Conservation (phyloP, 2,329 filamentous ascomycete species). For the Furcasterigmium furcatum region DNA sequence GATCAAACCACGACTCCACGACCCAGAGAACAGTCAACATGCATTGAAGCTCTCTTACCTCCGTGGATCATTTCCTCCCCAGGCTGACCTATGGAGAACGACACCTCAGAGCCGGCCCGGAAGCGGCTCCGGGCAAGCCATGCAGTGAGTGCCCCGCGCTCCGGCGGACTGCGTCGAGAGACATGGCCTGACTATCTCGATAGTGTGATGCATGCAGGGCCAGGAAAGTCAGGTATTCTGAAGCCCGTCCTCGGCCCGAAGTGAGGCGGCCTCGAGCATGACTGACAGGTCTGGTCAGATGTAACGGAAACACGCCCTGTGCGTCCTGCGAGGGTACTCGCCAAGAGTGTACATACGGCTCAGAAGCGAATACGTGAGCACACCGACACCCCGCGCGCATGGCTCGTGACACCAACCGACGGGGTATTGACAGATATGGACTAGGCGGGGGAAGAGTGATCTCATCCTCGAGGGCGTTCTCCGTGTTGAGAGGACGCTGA, state of each 20-base stretch:
- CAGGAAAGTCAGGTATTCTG: slow-evolving; percentile 40
- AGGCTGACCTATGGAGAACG: slow-evolving; percentile 18
- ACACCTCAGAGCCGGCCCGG: slow-evolving; percentile 24
- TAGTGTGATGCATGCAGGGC: slow-evolving; percentile 45
- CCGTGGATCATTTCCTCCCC: not conserved
- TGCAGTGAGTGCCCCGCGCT: slow-evolving; percentile 27
- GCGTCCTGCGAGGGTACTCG: slow-evolving; percentile 29
- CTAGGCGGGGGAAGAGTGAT: slow-evolving; percentile 45
- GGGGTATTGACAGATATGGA: slow-evolving; percentile 5
- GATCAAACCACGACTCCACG: too few relatives aligned
- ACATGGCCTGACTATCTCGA: not conserved
- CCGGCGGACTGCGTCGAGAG: not conserved
- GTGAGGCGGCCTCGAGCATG: not conserved
- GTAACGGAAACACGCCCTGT: slow-evolving; percentile 44
- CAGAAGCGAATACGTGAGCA: slow-evolving; percentile 39
- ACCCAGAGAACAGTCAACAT: not conserved
- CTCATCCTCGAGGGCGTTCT: slow-evolving; percentile 47
- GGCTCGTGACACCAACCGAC: slow-evolving; percentile 7
- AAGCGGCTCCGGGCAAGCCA: slow-evolving; percentile 39
- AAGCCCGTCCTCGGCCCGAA: slow-evolving; percentile 1
- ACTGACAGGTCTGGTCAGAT: slow-evolving; percentile 26
- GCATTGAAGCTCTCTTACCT: too few relatives aligned
- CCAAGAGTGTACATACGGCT: slow-evolving; percentile 37
- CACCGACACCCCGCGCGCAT: not conserved
- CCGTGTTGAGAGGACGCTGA: slow-evolving; percentile 41